Evolutionary conservation across 2,329 filamentous ascomycete species (phyloP).

Genomic region (Calonectria pseudoturangicola): DNA sequence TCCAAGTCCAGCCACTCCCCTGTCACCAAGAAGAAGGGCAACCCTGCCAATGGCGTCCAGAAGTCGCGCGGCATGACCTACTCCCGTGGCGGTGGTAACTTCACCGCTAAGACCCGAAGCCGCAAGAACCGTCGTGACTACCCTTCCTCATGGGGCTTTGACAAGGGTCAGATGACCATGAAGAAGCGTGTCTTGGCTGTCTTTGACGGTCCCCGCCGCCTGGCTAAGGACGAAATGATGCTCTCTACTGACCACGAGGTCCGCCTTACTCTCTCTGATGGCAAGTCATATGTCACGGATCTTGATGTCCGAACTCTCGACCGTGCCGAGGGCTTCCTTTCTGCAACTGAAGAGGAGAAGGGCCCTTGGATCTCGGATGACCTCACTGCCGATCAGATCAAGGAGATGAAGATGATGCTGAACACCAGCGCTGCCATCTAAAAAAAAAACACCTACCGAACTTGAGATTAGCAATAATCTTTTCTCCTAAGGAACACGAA

Average conservation of each 20-base stretch:
- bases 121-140: conserved; percentile 96
- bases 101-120: conserved; percentile 75
- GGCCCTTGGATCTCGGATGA: conserved; percentile 88
- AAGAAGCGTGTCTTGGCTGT: conserved; percentile 97
- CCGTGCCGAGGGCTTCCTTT: conserved; percentile 88
- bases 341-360: conserved; percentile 89
- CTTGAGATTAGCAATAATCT: conserved; percentile 28
- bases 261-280: conserved; percentile 85
- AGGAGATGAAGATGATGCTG: conserved; percentile 74
- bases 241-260: conserved; percentile 96
- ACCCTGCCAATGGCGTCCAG: conserved; percentile 74
- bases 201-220: conserved; percentile 89
- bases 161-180: conserved; percentile 96
- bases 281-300: conserved; percentile 90
- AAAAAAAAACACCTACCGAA: conserved; percentile 23
- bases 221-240: conserved; percentile 99
- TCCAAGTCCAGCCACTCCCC: conserved; percentile 67
- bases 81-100: conserved; percentile 82
- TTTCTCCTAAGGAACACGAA: conserved; percentile 43
- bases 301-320: conserved; percentile 93
- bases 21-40: conserved; percentile 73
- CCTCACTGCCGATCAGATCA: conserved; percentile 76
- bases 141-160: conserved; percentile 93
- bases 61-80: conserved; percentile 85
- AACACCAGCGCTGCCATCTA: conserved; percentile 54